Base-by-base conservation (phyloP, 768 basidiomycete species). In the Naganishia onofrii region DNA sequence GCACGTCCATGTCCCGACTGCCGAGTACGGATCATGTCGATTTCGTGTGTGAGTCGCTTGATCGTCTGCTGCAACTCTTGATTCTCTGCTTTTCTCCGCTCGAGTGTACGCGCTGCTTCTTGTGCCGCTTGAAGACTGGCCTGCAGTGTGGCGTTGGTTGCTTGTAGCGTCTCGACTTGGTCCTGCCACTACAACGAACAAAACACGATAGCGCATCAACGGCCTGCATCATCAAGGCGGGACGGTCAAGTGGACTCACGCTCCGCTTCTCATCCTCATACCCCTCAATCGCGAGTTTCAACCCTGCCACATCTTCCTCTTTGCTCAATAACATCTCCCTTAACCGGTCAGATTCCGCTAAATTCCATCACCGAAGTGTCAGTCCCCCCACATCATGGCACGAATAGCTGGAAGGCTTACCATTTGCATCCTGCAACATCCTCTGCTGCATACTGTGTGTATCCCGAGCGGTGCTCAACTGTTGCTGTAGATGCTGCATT, bases 391-490 rank as follows among this genome's bases (percentile, higher is more conserved):
- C 7, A 21, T 8, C 1, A 26, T 23, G n/a, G 13, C 48, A n/a
- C 13, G 48, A n/a, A 3, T n/a, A 23, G 21, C n/a, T 26, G 3
- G 21, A 63, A 21, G 23, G 46, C 60, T 21, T 46, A 46, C 60
- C 60, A 29, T 63, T 63, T 26, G 60, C 36, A 63, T 63, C 60
- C 60, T 63, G 38, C 26, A 63, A 63, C 60, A 63, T 63, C 60
- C 60, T 38, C 60, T 63, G 60, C 42, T 42, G 38, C 42, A 15
- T 44, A 23, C 31, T 28, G 46, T 63, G 42, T 23, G 34, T 63
- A 38, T 63, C 60, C 8, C 28, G 21, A 10, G 38, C 60, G 31
- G 60, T 63, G 29, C 60, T 63, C 60, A 63, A 28, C 42, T 63
- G 60, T 29, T 63, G 60, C 42, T 63, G 60, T 42, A 63, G 15